A percentile compares a stretch with the other conserved stretches of the same genome.
phyloP scores from a whole-genome alignment of 1,284 basidiomycete genomes.

The Cryptococcus maquisensis region DNA sequence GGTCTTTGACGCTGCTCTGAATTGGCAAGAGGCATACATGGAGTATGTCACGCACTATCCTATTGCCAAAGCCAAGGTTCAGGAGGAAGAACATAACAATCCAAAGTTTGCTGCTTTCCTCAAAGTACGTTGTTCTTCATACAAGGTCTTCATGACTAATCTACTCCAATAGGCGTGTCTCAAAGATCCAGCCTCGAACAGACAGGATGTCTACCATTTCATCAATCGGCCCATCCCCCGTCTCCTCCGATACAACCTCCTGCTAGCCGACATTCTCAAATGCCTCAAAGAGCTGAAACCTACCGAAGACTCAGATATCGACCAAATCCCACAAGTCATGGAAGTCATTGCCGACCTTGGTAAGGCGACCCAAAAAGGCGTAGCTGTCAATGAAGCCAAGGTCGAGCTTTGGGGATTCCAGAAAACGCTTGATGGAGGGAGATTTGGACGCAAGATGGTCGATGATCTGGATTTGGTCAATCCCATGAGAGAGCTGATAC shows the following conservation, averaged over 20 bases:
- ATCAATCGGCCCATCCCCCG: slow-evolving; percentile 84
- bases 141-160: background rate
- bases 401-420: slow-evolving; percentile 82
- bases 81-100: slow-evolving; percentile 80
- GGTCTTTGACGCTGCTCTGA: slow-evolving; percentile 80
- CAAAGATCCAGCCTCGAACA: slow-evolving; percentile 50
- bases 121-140: slow-evolving; percentile 56
- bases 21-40: slow-evolving; percentile 89
- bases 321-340: slow-evolving; percentile 73
- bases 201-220: slow-evolving; percentile 80
- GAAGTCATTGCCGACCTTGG: slow-evolving; percentile 78
- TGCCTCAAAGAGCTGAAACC: slow-evolving; percentile 55
- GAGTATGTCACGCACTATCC: slow-evolving; percentile 92
- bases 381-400: slow-evolving; percentile 74
- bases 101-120: slow-evolving; percentile 73
- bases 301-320: slow-evolving; percentile 68
- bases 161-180: slow-evolving; percentile 20
- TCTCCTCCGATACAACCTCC: slow-evolving; percentile 78
- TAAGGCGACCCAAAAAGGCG: slow-evolving; percentile 78
- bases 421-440: slow-evolving; percentile 58
- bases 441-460: slow-evolving; percentile 67
- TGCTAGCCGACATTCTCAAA: slow-evolving; percentile 73
- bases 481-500: slow-evolving; percentile 74
- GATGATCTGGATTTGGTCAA: slow-evolving; percentile 79
- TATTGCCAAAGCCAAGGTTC: slow-evolving; percentile 83